Percentiles rank a stretch among this genome's conserved stretches.
Evolutionary conservation across 495 filamentous ascomycete genomes (phyloP).

Genomic region (Lophium mytilinum): DNA sequence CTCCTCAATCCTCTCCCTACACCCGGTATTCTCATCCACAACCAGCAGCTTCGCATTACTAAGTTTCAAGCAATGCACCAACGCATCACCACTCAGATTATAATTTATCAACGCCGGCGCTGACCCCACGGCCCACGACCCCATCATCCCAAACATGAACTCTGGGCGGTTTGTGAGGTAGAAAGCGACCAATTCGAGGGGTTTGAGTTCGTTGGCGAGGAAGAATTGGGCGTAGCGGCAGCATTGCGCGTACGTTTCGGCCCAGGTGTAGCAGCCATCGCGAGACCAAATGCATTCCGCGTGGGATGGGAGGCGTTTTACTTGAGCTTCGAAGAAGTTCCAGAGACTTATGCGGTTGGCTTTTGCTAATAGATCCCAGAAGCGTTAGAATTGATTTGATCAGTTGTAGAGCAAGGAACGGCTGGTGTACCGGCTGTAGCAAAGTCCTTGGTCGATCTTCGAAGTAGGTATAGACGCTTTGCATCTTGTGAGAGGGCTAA

Average conservation of each 20-base stretch:
- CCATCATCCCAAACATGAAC: constrained; percentile 59
- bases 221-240: constrained; percentile 62
- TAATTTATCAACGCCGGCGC: constrained; percentile 69
- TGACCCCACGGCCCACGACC: constrained; percentile 53
- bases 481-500: constrained; percentile 57
- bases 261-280: constrained; percentile 54
- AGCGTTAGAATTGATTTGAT: constrained; percentile 6
- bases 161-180: constrained; percentile 63
- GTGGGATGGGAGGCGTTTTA: constrained; percentile 39
- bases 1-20: constrained; percentile 49
- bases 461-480: constrained; percentile 27
- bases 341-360: constrained; percentile 49
- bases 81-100: constrained; percentile 55
- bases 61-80: constrained; percentile 62
- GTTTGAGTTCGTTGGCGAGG: constrained; percentile 48
- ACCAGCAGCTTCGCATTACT: constrained; percentile 51
- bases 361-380: constrained; percentile 33
- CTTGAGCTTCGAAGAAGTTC: constrained; percentile 56
- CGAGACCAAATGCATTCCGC: constrained; percentile 59
- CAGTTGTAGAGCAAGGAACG: not conserved
- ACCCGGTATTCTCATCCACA: constrained; percentile 54
- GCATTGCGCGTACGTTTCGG: constrained; percentile 45
- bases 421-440: constrained; percentile 28
- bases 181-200: constrained; percentile 59
- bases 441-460: constrained; percentile 33